These are phyloP conservation scores for Penicillium dipodomyicola DNA, from an alignment of 495 filamentous ascomycete species.

Conservation along the genomic window DNA sequence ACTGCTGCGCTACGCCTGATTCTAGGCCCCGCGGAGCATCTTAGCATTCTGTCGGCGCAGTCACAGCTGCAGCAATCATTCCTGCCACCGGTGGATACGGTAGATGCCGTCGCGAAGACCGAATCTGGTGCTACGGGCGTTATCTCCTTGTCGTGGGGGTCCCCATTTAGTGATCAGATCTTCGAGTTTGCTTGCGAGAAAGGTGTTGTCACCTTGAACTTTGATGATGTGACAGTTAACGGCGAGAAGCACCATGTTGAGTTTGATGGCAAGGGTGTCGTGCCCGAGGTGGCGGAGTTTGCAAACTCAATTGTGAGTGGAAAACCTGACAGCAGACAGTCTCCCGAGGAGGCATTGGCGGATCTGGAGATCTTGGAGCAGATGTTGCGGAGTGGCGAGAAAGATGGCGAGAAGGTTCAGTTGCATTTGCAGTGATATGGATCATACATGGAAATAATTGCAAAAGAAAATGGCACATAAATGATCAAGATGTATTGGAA, in stretches of 20 bases:
- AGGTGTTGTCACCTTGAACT: conserved; percentile 52
- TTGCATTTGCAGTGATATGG: conserved; percentile 25
- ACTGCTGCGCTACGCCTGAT: conserved; percentile 62
- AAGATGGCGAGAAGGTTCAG: conserved; percentile 46
- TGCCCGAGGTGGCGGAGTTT: conserved; percentile 66
- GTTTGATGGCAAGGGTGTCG: conserved; percentile 58
- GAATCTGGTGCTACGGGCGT: conserved; percentile 61
- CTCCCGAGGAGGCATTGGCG: conserved; percentile 62
- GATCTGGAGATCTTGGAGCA: conserved; percentile 70
- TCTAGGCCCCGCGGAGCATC: conserved; percentile 47
- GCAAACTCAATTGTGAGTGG: conserved; percentile 50
- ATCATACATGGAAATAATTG: background rate
- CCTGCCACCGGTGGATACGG: conserved; percentile 72
- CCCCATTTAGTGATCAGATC: conserved; percentile 56
- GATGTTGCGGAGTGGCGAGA: conserved; percentile 62
- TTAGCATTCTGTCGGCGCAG: conserved; percentile 55
- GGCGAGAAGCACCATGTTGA: conserved; percentile 51
- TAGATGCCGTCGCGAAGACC: conserved; percentile 62
- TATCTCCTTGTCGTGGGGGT: conserved; percentile 63
- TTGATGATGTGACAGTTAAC: conserved; percentile 54
- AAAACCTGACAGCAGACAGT: conserved; percentile 50
- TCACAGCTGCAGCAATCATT: conserved; percentile 56
- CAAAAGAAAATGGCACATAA: background rate
- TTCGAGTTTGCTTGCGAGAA: conserved; percentile 49
- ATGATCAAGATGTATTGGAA: background rate